Conservation (phyloP, 1,284 basidiomycete species). For the Agroathelia rolfsii region DNA sequence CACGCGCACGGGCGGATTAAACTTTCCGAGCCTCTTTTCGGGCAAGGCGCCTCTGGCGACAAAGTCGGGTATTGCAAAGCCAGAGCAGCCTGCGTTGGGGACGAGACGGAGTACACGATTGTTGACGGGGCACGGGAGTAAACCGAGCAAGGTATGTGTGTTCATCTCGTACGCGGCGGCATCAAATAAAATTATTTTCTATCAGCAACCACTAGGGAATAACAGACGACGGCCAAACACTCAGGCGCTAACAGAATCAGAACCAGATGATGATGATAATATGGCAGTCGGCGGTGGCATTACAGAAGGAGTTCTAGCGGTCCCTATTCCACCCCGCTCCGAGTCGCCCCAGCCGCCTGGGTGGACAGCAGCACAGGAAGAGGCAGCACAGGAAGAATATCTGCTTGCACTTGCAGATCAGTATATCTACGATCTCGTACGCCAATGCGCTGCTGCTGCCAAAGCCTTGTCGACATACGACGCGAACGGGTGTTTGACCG, state of each 20-base stretch:
- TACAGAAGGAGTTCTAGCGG: too few species aligned
- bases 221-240: conserved; percentile 47
- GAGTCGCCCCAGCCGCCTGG: conserved; percentile 50
- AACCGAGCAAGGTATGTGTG: conserved; percentile 29
- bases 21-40: too few species aligned
- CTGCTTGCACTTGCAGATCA: conserved; percentile 68
- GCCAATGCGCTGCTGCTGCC: conserved; percentile 71
- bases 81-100: too few species aligned
- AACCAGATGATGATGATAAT: conserved; percentile 62
- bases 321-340: conserved; percentile 34
- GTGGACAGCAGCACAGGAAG: conserved; percentile 52
- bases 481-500: conserved; percentile 61
- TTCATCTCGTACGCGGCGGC: conserved; percentile 3
- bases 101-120: conserved; percentile 64
- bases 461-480: conserved; percentile 69
- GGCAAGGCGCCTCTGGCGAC: conserved; percentile 42
- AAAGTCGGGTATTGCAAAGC: too few species aligned
- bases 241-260: conserved; percentile 53
- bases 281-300: too few species aligned
- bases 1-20: conserved; percentile 26
- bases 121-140: conserved; percentile 41
- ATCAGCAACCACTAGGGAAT: conserved; percentile 35
- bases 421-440: conserved; percentile 73
- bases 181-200: too few species aligned
- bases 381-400: conserved; percentile 59